Evolutionary conservation across 441 rosid genomes (phyloP).

Genomic region (Eutrema salsugineum): DNA sequence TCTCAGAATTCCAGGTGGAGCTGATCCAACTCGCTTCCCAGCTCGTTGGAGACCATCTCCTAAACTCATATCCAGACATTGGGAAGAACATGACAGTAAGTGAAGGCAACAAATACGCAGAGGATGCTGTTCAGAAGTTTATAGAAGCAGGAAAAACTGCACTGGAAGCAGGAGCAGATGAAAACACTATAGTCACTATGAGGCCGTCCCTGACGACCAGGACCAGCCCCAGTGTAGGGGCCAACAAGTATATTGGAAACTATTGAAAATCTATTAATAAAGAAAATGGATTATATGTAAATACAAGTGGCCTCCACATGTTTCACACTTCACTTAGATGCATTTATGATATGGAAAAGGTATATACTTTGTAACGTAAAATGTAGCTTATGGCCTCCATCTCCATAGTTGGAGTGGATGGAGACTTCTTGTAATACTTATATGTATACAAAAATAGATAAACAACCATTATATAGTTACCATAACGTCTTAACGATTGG

Average conservation of each 20-base stretch:
- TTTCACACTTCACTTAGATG: conserved; percentile 1
- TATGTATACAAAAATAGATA: background rate
- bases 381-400: conserved; percentile 5
- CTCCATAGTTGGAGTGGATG: conserved; percentile 8
- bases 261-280: conserved; percentile 22
- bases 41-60: conserved; percentile 79
- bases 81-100: conserved; percentile 83
- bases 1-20: conserved; percentile 90
- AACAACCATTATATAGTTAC: background rate
- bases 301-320: conserved; percentile 9
- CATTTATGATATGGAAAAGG: conserved; percentile 6
- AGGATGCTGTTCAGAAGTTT: conserved; percentile 83
- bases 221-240: conserved; percentile 29
- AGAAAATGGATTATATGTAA: background rate
- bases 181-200: conserved; percentile 81
- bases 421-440: conserved; percentile 8
- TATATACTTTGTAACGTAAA: background rate
- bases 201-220: conserved; percentile 86
- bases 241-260: conserved; percentile 23
- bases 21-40: conserved; percentile 93
- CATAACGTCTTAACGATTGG: background rate
- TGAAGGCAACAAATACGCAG: conserved; percentile 77
- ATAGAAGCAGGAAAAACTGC: conserved; percentile 91
- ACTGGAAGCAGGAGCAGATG: conserved; percentile 86
- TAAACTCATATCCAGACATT: conserved; percentile 72